Base-by-base conservation (phyloP, 768 basidiomycete genomes). In the Leccinum uliginosum region DNA sequence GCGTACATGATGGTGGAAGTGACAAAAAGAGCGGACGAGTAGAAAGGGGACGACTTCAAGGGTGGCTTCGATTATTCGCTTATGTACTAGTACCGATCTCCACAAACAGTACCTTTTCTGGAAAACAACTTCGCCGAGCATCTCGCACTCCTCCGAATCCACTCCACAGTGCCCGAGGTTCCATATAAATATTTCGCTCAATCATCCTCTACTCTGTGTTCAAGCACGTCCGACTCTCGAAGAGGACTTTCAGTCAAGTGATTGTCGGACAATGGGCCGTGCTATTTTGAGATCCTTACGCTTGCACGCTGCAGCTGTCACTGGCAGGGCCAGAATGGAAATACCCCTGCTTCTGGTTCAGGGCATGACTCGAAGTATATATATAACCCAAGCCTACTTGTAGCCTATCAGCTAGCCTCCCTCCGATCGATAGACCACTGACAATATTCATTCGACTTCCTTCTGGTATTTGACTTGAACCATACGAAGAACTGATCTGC, bases 1-100 rank as follows among this genome's bases (percentile, higher is more conserved):
- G 40, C 65, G 35, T 32, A 71, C 70, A 67, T 71, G 58, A 56
- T 56, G 66, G 59, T 43, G 43, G 56, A 54, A 26, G 50, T 9
- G n/a, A 38, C 35, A 38, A 14, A 46, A 59, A 71, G 60, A 23
- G 59, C 64, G 50, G 12, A 30, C 62, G 27, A 32, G 1, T 27
- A 47, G 26, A 66, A 49, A 57, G 52, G 55, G 44, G 57, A 26
- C 10, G 61, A 48, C 54, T 55, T 5, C 24, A 30, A 30, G 30
- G 4, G 30, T n/a, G 11, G 2, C 4, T 49, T 56, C 54, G 58
- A 63, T 62, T 57, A 9, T 35, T 62, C 24, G 53, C 57, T 63
- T 55, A 50, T 45, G 43, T 51, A 35, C 17, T 34, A 58, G 7
- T 35, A 17, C 40, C 14, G 14, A 15, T 6, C 3, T 50, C 19